Evolutionary conservation across 441 rosid genomes (phyloP).

Genomic region (Omphalea diandra): DNA sequence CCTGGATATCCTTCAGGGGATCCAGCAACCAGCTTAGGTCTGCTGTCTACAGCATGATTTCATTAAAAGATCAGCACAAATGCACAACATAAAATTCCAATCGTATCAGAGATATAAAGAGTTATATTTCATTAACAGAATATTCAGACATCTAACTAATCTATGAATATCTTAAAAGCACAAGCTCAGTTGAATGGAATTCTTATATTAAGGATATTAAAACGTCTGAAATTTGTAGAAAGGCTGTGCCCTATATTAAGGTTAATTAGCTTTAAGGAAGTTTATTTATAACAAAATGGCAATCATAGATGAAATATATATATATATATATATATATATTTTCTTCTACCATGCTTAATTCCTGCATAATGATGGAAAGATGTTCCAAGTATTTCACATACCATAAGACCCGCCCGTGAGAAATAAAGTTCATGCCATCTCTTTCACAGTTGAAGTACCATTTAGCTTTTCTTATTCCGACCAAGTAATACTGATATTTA

Average conservation of each 20-base stretch:
- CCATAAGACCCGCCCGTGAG: neutral
- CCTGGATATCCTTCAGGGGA: conserved; percentile 85
- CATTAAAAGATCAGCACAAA: neutral
- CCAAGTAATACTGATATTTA: neutral
- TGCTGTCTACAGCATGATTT: conserved; percentile 61
- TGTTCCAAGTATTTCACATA: neutral
- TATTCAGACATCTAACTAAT: neutral
- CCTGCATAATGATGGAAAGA: conserved; percentile 5
- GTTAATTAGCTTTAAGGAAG: neutral
- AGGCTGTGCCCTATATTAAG: neutral
- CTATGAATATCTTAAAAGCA: neutral
- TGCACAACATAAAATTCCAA: neutral
- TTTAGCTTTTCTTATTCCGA: neutral
- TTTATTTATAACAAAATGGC: neutral
- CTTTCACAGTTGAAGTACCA: neutral
- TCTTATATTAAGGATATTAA: neutral
- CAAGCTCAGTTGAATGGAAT: neutral
- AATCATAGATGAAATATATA: neutral
- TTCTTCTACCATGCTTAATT: neutral
- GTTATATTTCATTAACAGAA: neutral
- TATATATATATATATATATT: too few relatives aligned
- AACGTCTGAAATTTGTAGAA: neutral
- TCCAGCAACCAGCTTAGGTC: conserved; percentile 83
- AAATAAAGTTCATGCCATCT: conserved; percentile 9
- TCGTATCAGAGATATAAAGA: neutral